Percentiles rank a stretch among this genome's conserved stretches.
Conservation (phyloP, 2,329 filamentous ascomycete genomes). For the Venturia carpophila region DNA sequence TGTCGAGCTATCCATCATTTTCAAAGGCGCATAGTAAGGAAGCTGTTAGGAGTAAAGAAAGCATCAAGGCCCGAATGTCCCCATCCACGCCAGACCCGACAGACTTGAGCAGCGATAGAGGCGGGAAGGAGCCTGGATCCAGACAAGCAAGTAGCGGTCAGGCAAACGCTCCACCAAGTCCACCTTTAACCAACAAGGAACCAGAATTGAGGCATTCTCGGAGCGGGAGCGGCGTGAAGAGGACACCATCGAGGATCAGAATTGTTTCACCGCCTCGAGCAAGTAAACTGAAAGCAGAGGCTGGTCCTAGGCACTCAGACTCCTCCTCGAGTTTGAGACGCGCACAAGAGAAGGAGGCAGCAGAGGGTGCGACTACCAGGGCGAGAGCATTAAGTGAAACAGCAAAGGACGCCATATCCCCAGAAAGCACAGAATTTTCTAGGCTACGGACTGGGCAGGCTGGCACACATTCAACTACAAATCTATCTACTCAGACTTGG, state of each 20-base stretch:
- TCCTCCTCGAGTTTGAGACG: constrained; percentile 15
- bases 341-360: background rate
- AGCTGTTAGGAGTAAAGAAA: constrained; percentile 54
- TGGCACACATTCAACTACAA: constrained; percentile 23
- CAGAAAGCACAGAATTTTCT: background rate
- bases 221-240: constrained; percentile 36
- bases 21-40: constrained; percentile 92
- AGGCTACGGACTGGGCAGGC: background rate
- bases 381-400: constrained; percentile 1
- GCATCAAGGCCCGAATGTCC: constrained; percentile 27
- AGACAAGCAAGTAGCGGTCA: constrained; percentile 25
- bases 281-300: constrained; percentile 9
- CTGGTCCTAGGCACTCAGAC: background rate
- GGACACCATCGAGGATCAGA: constrained; percentile 10
- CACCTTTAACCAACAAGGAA: constrained; percentile 39
- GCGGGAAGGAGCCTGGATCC: constrained; percentile 25
- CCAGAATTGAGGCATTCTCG: constrained; percentile 38
- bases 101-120: constrained; percentile 30
- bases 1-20: constrained; percentile 68
- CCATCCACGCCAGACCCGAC: constrained; percentile 36
- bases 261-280: constrained; percentile 16
- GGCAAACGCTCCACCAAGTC: constrained; percentile 38
- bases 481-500: constrained; percentile 27
- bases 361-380: background rate
- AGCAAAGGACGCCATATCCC: constrained; percentile 7